These are phyloP conservation scores for Cercospora beticola DNA, from an alignment of 2,329 filamentous ascomycete genomes.

Conservation along the genomic window DNA sequence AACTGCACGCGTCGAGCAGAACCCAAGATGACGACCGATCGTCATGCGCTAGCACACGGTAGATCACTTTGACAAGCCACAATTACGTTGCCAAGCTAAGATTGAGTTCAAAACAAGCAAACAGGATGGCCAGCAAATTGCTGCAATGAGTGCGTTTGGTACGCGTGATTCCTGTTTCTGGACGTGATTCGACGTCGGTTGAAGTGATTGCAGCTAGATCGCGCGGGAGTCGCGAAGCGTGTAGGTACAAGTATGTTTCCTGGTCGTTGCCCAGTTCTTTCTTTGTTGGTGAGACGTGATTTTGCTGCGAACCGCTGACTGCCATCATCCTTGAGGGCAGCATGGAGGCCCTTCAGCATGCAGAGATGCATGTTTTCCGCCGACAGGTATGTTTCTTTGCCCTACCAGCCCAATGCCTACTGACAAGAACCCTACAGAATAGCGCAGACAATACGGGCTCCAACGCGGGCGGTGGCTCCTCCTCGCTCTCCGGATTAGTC, in stretches of 20 bases:
- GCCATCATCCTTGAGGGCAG: background rate
- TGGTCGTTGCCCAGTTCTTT: background rate
- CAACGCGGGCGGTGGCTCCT: constrained; percentile 21
- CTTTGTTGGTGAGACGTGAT: background rate
- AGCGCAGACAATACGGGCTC: background rate
- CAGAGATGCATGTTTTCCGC: background rate
- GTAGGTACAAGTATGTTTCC: constrained; percentile 2
- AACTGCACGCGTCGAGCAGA: background rate
- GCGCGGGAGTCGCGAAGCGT: background rate
- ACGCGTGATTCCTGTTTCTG: background rate
- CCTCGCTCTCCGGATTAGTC: constrained; percentile 51
- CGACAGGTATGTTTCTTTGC: background rate
- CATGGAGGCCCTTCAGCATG: background rate
- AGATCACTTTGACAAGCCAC: background rate
- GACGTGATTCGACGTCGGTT: background rate
- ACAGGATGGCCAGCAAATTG: background rate
- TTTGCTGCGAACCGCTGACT: background rate
- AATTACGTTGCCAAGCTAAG: constrained; percentile 1
- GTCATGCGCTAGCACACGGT: background rate
- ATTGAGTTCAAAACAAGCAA: constrained; percentile 4
- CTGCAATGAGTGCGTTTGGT: background rate
- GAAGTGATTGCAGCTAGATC: background rate
- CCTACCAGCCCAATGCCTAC: background rate
- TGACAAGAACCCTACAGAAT: background rate
- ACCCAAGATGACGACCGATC: background rate